Base-by-base conservation (phyloP, 805 yeast species). In the Saccharomycopsis fermentans region DNA sequence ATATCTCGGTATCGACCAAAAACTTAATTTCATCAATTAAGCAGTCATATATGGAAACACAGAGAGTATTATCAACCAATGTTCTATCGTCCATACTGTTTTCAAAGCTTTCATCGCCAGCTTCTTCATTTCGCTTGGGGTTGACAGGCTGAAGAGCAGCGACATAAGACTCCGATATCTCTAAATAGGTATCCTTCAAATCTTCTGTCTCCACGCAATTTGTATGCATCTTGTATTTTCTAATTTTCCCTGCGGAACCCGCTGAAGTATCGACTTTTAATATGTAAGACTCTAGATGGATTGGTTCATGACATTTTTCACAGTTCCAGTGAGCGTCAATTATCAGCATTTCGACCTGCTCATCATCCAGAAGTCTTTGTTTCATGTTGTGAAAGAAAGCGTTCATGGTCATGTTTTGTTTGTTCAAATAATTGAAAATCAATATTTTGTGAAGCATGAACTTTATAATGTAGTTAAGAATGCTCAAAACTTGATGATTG, bases 401-500 rank as follows among this genome's bases (percentile, higher is more conserved):
- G 12, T 9, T 43, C 50, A 43, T 43, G 12, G 50, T 43, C 50
- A 43, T 43, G n/a, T 60, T 60, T 19, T 57, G 55, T 52, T 53
- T 54, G 17, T 53, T 43, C 11, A 57, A 21, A 29, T 57, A 60
- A 34, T 60, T 60, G 51, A 50, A 57, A 17, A 55, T 53, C 14
- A 60, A 40, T 9, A 36, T 39, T 34, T 55, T 54, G 26, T 60
- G 62, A 14, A 60, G 52, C n/a, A 43, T 48, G 36, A 39, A 60
- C 12, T 50, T 60, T 1, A 60, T 50, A n/a, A 59, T 29, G 36
- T 53, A 40, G 43, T 59, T 50, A 9, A 57, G 32, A 17, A 21
- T 32, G 3, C 26, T n/a, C 1, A 39, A 12, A 3, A 59, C n/a
- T 11, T 53, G 53, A n/a, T 19, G 43, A 24, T 24, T 34, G 34